Evolutionary conservation across 768 basidiomycete species (phyloP).

Genomic region (Gloeostereum incarnatum): DNA sequence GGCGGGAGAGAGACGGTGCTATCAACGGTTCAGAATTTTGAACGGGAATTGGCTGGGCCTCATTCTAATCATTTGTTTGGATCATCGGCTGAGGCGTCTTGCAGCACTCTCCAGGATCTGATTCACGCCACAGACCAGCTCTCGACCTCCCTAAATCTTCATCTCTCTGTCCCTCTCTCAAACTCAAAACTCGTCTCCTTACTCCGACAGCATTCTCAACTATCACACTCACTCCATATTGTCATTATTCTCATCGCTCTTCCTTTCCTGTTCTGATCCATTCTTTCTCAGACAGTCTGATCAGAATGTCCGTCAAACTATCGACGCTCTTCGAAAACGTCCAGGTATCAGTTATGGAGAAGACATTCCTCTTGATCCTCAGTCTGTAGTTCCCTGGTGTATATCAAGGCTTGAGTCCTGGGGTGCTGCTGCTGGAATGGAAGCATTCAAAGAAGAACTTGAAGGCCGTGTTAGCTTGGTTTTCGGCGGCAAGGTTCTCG

Average conservation of each 20-base stretch:
- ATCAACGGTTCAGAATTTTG: slow-evolving; percentile 31
- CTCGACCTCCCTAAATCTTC: slow-evolving; percentile 42
- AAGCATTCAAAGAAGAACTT: slow-evolving; percentile 50
- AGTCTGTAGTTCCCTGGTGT: slow-evolving; percentile 44
- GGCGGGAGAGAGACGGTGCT: slow-evolving; percentile 32
- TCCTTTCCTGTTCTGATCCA: slow-evolving; percentile 8
- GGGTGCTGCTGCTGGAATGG: slow-evolving; percentile 62
- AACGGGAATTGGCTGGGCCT: slow-evolving; percentile 23
- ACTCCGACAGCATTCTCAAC: slow-evolving; percentile 51
- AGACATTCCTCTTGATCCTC: slow-evolving; percentile 46
- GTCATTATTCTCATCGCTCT: slow-evolving; percentile 32
- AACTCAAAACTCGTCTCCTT: slow-evolving; percentile 63
- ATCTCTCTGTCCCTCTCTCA: slow-evolving; percentile 38
- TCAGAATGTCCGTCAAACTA: slow-evolving; percentile 39
- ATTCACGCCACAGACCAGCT: slow-evolving; percentile 43
- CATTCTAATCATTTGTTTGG: slow-evolving; percentile 36
- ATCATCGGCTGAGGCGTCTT: slow-evolving; percentile 28
- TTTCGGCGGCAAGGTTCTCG: slow-evolving; percentile 73
- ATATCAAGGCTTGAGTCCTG: slow-evolving; percentile 49
- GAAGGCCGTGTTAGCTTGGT: slow-evolving; percentile 46
- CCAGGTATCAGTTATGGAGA: slow-evolving; percentile 47
- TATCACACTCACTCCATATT: slow-evolving; percentile 40
- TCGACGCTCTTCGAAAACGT: slow-evolving; percentile 36
- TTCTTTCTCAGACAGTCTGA: slow-evolving; percentile 33
- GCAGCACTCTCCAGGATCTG: slow-evolving; percentile 37